phyloP scores from a whole-genome alignment of 2,329 filamentous ascomycete species.

The Diaporthe citri region DNA sequence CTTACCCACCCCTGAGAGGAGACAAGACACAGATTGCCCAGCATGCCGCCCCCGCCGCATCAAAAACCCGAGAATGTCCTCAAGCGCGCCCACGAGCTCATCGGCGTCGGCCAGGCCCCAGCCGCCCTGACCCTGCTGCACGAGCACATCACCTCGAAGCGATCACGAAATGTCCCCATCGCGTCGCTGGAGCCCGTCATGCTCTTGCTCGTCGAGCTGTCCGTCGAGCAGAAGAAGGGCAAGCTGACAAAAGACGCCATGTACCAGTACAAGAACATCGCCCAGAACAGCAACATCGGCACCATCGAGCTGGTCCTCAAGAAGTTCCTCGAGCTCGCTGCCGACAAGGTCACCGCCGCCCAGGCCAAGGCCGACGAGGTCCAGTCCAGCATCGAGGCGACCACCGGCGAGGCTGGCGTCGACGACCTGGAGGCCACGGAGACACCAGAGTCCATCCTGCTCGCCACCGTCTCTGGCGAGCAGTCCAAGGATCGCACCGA shows the following conservation, averaged over 20 bases:
- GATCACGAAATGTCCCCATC: slow-evolving; percentile 97
- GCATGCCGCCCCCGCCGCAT: slow-evolving; percentile 90
- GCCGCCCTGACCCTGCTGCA: slow-evolving; percentile 95
- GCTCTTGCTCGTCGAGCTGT: slow-evolving; percentile 96
- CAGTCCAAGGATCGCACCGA: slow-evolving; percentile 98
- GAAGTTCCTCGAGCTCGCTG: slow-evolving; percentile 97
- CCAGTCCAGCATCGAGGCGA: slow-evolving; percentile 86
- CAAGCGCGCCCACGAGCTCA: slow-evolving; percentile 98
- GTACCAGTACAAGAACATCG: slow-evolving; percentile 99
- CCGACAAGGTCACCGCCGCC: slow-evolving; percentile 94
- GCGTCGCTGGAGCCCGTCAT: slow-evolving; percentile 97
- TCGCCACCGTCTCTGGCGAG: slow-evolving; percentile 97
- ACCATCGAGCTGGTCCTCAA: slow-evolving; percentile 98
- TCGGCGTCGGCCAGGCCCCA: slow-evolving; percentile 93
- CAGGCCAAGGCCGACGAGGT: slow-evolving; percentile 97
- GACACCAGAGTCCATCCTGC: slow-evolving; percentile 96
- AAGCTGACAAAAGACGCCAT: slow-evolving; percentile 98
- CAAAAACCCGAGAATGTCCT: slow-evolving; percentile 99
- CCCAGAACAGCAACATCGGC: slow-evolving; percentile 97
- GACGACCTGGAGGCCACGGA: slow-evolving; percentile 97
- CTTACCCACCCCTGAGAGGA: slow-evolving; percentile 1
- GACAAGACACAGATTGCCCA: slow-evolving; percentile 37
- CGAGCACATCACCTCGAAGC: slow-evolving; percentile 99
- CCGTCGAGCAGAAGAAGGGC: slow-evolving; percentile 96
- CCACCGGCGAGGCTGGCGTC: slow-evolving; percentile 78